Base-by-base conservation (phyloP, 2,329 filamentous ascomycete genomes). In the Trichoderma harzianum region DNA sequence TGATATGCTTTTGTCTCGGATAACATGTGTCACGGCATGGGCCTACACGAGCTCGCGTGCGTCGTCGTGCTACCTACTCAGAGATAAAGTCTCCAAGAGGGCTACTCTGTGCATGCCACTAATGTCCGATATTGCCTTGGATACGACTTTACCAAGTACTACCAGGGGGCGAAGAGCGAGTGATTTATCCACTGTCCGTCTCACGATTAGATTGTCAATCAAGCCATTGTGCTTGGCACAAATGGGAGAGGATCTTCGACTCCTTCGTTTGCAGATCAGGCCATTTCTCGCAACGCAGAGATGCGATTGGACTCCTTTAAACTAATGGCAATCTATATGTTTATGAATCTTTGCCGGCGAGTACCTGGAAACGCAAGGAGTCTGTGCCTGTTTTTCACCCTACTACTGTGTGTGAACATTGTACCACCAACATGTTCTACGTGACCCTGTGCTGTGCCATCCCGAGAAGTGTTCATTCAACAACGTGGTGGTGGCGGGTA, bases 11-110 rank as follows among this genome's bases (percentile, higher is more conserved):
- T 57, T 72, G 71, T 72, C 71, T 72, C 71, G 71, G 71, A 65
- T 72, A 62, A 10, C 32, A n/a, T n/a, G 67, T 72, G 39, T 26
- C 47, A 72, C 71, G 30, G 21, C 71, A 65, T 61, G 18, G 68
- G 53, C 71, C 53, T 69, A 72, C 71, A 72, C 71, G 71, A 72
- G 58, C 71, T 70, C 60, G 60, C 58, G 71, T 72, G 71, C 71
- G 47, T 72, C 71, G 43, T 58, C 18, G 58, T 68, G 70, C 34
- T 34, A 68, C 70, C 34, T 34, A 68, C 70, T 24, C 55, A 28
- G 21, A 61, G 57, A 69, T 43, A 61, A 68, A 30, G 60, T 57
- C 47, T 39, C 47, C 66, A 26, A 61, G 60, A 51, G 60, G 66
- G 39, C 66, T 60, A 53, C 39, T 51, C 28, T 11, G 57, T 51